Evolutionary conservation across 2,329 filamentous ascomycete genomes (phyloP), one percentile per base, ranked within the genome.

Genomic region (Tolypocladium paradoxum): DNA sequence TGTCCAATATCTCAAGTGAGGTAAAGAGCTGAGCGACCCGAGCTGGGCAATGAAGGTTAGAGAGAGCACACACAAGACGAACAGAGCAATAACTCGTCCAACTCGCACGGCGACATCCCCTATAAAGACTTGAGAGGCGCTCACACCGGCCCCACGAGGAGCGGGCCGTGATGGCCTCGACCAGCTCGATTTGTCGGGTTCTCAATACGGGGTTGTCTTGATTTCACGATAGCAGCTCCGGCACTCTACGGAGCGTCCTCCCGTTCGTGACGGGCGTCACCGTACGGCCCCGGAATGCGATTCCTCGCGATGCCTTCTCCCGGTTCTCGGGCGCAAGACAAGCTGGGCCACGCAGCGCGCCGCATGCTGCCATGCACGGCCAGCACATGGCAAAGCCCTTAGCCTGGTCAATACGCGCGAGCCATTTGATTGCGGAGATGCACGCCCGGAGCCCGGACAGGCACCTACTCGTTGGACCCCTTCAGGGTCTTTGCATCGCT

Each of bases 231-330:
- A 14, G n/a, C 24, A 51, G 40, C 54, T 55, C 51, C 54, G 54
- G 48, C 22, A 50, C 48, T 20, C 48, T 50, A 9, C 52, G 52
- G 52, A 50, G 40, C 33, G 12, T 31, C 33, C 37, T 48, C 24
- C 34, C 35, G 43, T 35, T 4, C 7, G 16, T 40, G 35, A 18
- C 35, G 33, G 20, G 48, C 51, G 51, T 55, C 40, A 53, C 51
- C 54, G 48, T 31, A 49, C 54, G 54, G 54, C 31, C 20, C 51
- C 54, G 54, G 51, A 53, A 53, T 35, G 48, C 35, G 40, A 40
- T 45, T n/a, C 29, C 16, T 37, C n/a, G 49, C 31, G 2, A 18
- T 34, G 12, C 27, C 27, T 34, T 48, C 31, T 27, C 40, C 27
- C 40, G 33, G 37, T 8, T 11, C 16, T 46, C 34, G 37, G 31